These are phyloP conservation scores for Metrosideros polymorpha DNA, from an alignment of 441 rosid species.

Conservation along the genomic window DNA sequence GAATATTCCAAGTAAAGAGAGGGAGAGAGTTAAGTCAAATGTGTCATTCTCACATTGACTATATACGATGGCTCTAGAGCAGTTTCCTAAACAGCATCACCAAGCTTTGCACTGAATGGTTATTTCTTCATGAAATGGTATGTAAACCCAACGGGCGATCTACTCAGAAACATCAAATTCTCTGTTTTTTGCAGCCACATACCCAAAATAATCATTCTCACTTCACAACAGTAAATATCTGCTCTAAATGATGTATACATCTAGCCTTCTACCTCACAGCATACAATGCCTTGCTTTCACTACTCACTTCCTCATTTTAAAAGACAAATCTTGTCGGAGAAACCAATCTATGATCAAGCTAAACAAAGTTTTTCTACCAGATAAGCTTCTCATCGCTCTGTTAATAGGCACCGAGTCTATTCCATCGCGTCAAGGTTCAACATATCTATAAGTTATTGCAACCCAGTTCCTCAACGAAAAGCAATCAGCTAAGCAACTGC, in stretches of 20 bases:
- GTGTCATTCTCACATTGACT: not conserved
- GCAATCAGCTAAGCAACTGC: not conserved
- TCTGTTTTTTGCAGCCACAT: not conserved
- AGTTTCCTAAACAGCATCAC: not conserved
- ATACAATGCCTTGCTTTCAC: not conserved
- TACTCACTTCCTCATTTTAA: not conserved
- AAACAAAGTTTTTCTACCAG: not conserved
- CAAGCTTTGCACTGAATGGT: not conserved
- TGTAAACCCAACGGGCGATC: not conserved
- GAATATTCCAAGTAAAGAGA: not conserved
- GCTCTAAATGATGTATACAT: not conserved
- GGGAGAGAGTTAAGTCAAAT: not conserved
- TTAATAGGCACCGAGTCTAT: not conserved
- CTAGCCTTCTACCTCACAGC: not conserved
- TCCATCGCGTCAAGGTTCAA: not conserved
- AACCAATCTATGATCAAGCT: not conserved
- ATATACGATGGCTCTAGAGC: not conserved
- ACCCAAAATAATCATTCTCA: not conserved
- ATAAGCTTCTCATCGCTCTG: not conserved
- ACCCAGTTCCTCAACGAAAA: not conserved
- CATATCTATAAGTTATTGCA: not conserved
- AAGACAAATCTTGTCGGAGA: not conserved
- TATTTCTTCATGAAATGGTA: not conserved
- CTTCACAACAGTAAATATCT: not conserved
- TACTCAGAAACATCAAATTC: not conserved